Base-by-base conservation (phyloP, 164 flowering plant species). In the Stephania cephalantha region DNA sequence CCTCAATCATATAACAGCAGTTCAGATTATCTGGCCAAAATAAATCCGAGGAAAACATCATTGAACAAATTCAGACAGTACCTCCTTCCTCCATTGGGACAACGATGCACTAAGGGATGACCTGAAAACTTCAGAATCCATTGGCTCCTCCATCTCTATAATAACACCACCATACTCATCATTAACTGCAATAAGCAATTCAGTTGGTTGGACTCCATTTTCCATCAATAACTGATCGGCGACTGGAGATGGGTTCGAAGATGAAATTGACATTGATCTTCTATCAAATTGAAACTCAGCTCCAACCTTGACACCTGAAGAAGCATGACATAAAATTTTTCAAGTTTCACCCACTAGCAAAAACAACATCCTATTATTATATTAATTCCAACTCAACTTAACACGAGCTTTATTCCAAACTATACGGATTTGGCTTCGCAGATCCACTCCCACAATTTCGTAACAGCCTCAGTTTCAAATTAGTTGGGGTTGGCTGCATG, bases 81-180 rank as follows among this genome's bases (percentile, higher is more conserved):
- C 93, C 89, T 87, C 83, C 66, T 66, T 73, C 80, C 77, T 86
- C 93, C 93, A 90, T 13, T 75, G 73, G 1, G 79, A 79, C 6
- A 90, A 31, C 64, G 93, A 88, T 50, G 84, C 80, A 77, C 76
- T 87, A 31, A 90, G 87, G 11, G 75, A 46, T 72, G 78, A 58
- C 55, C 4, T 48, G 71, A 90, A 90, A 58, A 73, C 78, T 9
- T 68, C 75, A 46, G 86, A 35, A 67, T 83, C 88, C 89, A 90
- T 85, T 25, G 88, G 78, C 45, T 80, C 81, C 79, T 82, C 74
- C 82, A 90, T 76, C 9, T 90, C 86, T 31, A 87, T 85, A 18
- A 83, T 84, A 15, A 90, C 85, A 53, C 91, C 93, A 48, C 78
- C 91, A 78, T 82, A 78, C 5, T 77, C 76, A 74, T 90, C 93